Evolutionary conservation across 2,329 filamentous ascomycete species (phyloP).

Genomic region (Phaeophleospora eucalypticola): DNA sequence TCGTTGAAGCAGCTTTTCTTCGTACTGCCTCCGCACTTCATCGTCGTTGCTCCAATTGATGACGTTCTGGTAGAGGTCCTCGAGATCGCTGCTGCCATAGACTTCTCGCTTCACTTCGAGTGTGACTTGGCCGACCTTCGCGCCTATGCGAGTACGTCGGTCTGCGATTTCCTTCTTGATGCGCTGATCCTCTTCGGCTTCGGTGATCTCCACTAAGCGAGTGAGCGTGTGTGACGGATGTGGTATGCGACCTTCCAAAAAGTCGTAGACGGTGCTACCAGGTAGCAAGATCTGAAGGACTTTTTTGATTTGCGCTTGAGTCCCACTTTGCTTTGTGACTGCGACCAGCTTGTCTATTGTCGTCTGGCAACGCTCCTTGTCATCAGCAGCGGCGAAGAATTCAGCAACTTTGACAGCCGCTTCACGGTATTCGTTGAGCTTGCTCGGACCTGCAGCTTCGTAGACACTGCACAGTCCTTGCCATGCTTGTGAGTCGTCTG

Average conservation of each 20-base stretch:
- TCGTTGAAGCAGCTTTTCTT: conserved; percentile 82
- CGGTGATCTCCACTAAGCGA: conserved; percentile 75
- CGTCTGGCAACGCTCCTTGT: conserved; percentile 55
- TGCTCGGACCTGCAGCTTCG: conserved; percentile 67
- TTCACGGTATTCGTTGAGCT: conserved; percentile 68
- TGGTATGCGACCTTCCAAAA: conserved; percentile 77
- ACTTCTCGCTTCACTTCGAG: conserved; percentile 84
- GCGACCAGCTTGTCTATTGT: conserved; percentile 75
- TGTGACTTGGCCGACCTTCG: conserved; percentile 77
- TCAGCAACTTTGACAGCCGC: conserved; percentile 70
- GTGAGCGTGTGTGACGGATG: conserved; percentile 77
- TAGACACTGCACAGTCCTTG: conserved; percentile 84
- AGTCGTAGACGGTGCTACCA: conserved; percentile 72
- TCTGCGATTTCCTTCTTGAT: conserved; percentile 90
- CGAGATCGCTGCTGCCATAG: conserved; percentile 69
- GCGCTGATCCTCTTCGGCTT: conserved; percentile 79
- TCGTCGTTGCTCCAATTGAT: conserved; percentile 91
- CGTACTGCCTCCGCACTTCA: conserved; percentile 74
- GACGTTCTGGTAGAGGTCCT: conserved; percentile 72
- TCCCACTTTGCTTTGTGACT: conserved; percentile 69
- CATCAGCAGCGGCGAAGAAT: conserved; percentile 64
- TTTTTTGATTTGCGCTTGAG: conserved; percentile 67
- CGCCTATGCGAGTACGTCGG: conserved; percentile 80
- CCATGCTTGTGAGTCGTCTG: conserved; percentile 79
- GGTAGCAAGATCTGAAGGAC: conserved; percentile 75